These are phyloP conservation scores for Mallotus repandus DNA, from an alignment of 441 rosid species.

Conservation along the genomic window DNA sequence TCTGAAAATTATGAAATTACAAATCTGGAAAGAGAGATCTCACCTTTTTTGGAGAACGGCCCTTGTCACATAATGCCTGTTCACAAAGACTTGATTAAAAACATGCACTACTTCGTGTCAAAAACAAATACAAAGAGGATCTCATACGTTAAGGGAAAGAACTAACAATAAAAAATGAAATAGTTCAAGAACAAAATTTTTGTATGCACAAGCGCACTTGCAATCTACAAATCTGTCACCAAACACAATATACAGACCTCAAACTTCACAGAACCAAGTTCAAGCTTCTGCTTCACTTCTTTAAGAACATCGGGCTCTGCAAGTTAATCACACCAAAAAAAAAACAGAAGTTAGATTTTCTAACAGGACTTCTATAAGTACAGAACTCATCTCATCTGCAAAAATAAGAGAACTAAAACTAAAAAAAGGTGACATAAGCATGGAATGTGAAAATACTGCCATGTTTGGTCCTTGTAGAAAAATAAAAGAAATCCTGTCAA, in stretches of 20 bases:
- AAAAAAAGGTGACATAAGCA: neutral
- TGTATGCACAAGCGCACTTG: neutral
- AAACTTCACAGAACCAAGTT: conserved; percentile 88
- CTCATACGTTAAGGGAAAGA: neutral
- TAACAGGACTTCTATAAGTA: conserved; percentile 1
- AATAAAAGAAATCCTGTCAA: neutral
- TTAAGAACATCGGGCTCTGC: conserved; percentile 93
- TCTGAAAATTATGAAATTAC: conserved; percentile 8
- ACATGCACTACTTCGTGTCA: conserved; percentile 9
- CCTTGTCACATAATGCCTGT: conserved; percentile 88
- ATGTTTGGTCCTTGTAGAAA: neutral
- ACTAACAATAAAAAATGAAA: neutral
- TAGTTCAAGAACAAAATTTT: neutral
- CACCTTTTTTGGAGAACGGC: conserved; percentile 81
- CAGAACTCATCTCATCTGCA: neutral
- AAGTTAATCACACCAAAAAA: conserved; percentile 27
- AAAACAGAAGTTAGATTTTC: conserved; percentile 4
- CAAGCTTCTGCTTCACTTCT: conserved; percentile 94
- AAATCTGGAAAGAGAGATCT: conserved; percentile 11
- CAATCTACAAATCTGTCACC: neutral
- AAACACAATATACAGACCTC: conserved; percentile 54
- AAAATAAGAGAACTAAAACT: neutral
- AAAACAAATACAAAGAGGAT: neutral
- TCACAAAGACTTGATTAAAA: conserved; percentile 15
- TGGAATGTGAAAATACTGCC: neutral